Conservation (phyloP, 345 rosid species). For the Laguncularia racemosa region DNA sequence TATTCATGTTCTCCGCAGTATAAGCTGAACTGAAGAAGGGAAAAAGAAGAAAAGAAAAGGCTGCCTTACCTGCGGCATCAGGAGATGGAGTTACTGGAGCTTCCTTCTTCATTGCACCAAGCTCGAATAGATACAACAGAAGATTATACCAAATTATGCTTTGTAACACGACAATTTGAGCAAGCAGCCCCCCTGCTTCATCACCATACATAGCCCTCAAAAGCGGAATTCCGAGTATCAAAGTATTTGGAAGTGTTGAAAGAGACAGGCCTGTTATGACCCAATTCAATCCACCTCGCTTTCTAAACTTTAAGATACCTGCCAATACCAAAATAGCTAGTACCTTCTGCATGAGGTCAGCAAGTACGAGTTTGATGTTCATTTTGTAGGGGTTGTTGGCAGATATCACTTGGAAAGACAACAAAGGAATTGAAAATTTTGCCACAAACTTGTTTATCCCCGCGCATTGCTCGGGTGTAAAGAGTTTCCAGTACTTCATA, state of each 20-base stretch:
- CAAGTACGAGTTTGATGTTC: slow-evolving; percentile 52
- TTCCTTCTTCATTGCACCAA: slow-evolving; percentile 37
- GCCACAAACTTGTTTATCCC: slow-evolving; percentile 92
- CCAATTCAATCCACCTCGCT: slow-evolving; percentile 46
- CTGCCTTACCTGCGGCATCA: slow-evolving; percentile 41
- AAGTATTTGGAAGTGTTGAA: slow-evolving; percentile 74
- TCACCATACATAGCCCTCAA: slow-evolving; percentile 65
- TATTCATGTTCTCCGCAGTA: no score
- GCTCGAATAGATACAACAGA: slow-evolving; percentile 67
- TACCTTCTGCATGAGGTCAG: slow-evolving; percentile 64
- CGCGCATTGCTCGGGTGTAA: slow-evolving; percentile 75
- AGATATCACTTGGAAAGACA: slow-evolving; percentile 72
- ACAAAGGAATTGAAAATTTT: slow-evolving; percentile 69
- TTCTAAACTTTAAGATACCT: slow-evolving; percentile 34
- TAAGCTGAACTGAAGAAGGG: no score
- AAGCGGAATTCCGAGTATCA: slow-evolving; percentile 77
- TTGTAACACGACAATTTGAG: slow-evolving; percentile 74
- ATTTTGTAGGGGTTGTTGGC: slow-evolving; percentile 64
- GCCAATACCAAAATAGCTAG: slow-evolving; percentile 35
- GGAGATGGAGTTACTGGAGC: slow-evolving; percentile 27
- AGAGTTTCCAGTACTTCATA: slow-evolving; percentile 57
- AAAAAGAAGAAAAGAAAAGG: not conserved
- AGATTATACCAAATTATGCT: slow-evolving; percentile 81
- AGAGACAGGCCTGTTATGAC: slow-evolving; percentile 66
- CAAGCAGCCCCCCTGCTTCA: slow-evolving; percentile 43